Conservation (phyloP, 257 asterid genomes). For the Capsicum chinense region DNA sequence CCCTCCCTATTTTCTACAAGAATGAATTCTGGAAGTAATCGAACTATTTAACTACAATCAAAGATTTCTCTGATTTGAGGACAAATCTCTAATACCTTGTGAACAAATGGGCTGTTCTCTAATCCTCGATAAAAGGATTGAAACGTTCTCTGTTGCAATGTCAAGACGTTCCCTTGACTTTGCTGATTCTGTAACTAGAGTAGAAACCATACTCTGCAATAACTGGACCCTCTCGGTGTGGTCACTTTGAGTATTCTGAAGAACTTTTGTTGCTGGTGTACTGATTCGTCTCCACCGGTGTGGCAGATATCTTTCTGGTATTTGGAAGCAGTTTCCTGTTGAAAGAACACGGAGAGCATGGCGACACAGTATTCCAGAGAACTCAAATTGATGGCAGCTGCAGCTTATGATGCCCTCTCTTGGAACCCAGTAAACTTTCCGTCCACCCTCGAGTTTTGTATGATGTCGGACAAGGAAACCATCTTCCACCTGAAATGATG, state of each 20-base stretch:
- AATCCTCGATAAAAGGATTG: conserved; percentile 66
- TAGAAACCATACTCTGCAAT: conserved; percentile 78
- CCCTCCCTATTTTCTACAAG: conserved; percentile 34
- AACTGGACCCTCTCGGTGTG: conserved; percentile 70
- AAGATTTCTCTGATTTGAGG: conserved; percentile 53
- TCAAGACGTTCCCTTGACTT: conserved; percentile 81
- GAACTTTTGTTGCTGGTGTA: conserved; percentile 48
- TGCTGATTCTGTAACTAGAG: conserved; percentile 70
- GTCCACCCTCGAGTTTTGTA: conserved; percentile 89
- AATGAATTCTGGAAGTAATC: conserved; percentile 22
- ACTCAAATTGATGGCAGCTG: conserved; percentile 93
- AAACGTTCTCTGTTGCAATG: conserved; percentile 74
- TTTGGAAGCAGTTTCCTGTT: conserved; percentile 91
- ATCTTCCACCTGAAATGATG: conserved; percentile 80
- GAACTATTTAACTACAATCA: conserved; percentile 26
- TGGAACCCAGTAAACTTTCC: conserved; percentile 89
- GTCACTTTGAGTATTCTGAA: conserved; percentile 51
- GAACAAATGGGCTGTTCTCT: conserved; percentile 74
- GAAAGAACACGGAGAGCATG: conserved; percentile 93
- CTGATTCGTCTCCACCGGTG: conserved; percentile 78
- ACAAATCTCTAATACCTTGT: conserved; percentile 51
- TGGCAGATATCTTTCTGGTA: conserved; percentile 81
- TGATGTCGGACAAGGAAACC: conserved; percentile 90
- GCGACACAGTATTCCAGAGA: conserved; percentile 88
- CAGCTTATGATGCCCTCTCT: conserved; percentile 84